A percentile compares a stretch with the other conserved stretches of the same genome.
Evolutionary conservation across 202 grass and related monocot genomes (phyloP).

Genomic region (Eragrostis tef): DNA sequence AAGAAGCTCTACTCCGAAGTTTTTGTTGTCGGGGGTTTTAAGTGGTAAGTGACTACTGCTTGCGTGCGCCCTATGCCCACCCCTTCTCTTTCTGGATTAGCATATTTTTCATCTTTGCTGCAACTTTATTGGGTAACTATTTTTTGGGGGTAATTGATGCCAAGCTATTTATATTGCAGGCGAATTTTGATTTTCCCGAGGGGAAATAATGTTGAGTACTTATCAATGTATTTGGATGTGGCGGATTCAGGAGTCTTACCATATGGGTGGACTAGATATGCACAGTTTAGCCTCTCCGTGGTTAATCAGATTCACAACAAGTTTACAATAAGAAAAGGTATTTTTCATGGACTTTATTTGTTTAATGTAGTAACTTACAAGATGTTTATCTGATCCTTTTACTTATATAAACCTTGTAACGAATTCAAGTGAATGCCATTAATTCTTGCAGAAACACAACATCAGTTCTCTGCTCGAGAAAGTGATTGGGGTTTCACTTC

Average conservation of each 20-base stretch:
- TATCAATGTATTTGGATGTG: constrained; percentile 99
- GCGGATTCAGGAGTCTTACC: constrained; percentile 83
- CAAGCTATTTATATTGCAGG: constrained; percentile 69
- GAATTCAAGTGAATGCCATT: constrained; percentile 10
- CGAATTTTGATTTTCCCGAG: constrained; percentile 95
- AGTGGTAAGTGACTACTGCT: constrained; percentile 66
- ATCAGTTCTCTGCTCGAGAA: constrained; percentile 96
- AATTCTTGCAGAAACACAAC: constrained; percentile 84
- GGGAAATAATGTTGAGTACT: constrained; percentile 95
- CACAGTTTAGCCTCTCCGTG: constrained; percentile 88
- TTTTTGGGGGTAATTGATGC: constrained; percentile 11
- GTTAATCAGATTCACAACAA: constrained; percentile 91
- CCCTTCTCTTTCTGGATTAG: not conserved
- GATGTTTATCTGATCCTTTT: constrained; percentile 7
- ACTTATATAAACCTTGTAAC: constrained; percentile 19
- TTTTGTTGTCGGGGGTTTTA: constrained; percentile 88
- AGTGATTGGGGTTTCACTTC: constrained; percentile 99
- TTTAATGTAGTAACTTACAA: constrained; percentile 29
- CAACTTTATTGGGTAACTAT: not conserved
- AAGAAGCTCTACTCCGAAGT: constrained; percentile 95
- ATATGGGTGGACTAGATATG: constrained; percentile 98
- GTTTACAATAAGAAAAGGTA: constrained; percentile 97
- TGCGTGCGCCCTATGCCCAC: not conserved
- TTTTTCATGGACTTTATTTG: constrained; percentile 25
- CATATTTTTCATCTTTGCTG: constrained; percentile 2